Evolutionary conservation across 257 asterid genomes (phyloP).

Genomic region (Capsicum baccatum): DNA sequence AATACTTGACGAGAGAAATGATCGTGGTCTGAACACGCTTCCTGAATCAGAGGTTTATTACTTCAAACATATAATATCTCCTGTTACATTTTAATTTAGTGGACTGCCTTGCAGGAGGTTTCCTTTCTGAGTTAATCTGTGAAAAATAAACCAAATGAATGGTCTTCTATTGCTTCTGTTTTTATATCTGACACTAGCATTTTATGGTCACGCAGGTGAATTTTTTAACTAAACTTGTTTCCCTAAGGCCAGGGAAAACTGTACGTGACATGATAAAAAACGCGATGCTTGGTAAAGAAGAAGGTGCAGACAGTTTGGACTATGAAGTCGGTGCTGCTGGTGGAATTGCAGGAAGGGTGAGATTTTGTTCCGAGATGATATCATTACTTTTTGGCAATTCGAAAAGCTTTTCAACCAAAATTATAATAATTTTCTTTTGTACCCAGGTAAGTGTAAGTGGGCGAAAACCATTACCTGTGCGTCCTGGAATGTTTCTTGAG

Average conservation of each 20-base stretch:
- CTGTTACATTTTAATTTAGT: conserved; percentile 4
- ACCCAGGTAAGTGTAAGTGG: conserved; percentile 83
- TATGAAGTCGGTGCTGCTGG: conserved; percentile 42
- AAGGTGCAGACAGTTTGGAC: conserved; percentile 66
- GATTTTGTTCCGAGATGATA: conserved; percentile 32
- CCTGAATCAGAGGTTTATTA: conserved; percentile 89
- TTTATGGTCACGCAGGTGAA: conserved; percentile 64
- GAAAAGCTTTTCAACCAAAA: conserved; percentile 8
- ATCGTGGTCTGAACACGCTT: conserved; percentile 83
- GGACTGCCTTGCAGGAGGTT: background rate
- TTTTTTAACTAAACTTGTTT: conserved; percentile 84
- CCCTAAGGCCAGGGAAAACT: conserved; percentile 81
- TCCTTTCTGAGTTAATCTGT: background rate
- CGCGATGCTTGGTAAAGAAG: conserved; percentile 89
- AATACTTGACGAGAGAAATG: conserved; percentile 90
- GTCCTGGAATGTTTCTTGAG: conserved; percentile 98
- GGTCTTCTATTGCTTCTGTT: conserved; percentile 30
- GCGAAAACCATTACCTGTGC: conserved; percentile 78
- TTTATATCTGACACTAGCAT: conserved; percentile 28
- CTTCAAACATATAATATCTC: background rate
- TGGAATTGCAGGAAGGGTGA: conserved; percentile 84
- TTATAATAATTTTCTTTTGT: conserved; percentile 39
- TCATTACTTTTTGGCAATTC: background rate
- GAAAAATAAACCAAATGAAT: conserved; percentile 20
- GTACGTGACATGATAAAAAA: conserved; percentile 83